These are phyloP conservation scores for Chlamydomonas sphaeroides DNA, from an alignment of 139 green algal species.

Conservation along the genomic window DNA sequence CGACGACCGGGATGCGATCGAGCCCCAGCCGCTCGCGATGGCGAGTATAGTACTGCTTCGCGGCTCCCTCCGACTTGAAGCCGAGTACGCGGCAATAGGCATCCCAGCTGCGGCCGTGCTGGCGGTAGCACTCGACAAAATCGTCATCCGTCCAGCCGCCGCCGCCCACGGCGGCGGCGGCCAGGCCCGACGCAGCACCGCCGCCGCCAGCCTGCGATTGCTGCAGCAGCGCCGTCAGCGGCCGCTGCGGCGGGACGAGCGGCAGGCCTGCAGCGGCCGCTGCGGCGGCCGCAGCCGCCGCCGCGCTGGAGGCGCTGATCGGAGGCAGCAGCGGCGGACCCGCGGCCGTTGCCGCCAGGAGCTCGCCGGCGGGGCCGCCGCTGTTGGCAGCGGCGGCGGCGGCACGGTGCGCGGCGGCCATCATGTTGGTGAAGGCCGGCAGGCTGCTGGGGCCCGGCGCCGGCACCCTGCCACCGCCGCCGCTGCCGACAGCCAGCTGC, in stretches of 20 bases:
- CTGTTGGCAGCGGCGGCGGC: no score
- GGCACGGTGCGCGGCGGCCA: no score
- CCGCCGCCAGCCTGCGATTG: background rate
- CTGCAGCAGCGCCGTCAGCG: background rate
- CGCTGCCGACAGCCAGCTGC: no score
- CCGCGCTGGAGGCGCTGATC: background rate
- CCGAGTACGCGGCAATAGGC: slow-evolving; percentile 61
- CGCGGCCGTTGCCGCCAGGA: background rate
- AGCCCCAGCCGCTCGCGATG: slow-evolving; percentile 65
- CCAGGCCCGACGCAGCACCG: no score
- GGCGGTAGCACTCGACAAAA: slow-evolving; percentile 68
- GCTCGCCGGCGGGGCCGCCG: no score
- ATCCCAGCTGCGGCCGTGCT: slow-evolving; percentile 63
- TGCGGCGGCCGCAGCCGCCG: background rate
- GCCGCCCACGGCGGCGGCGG: slow-evolving; percentile 1
- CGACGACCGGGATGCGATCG: slow-evolving; percentile 34
- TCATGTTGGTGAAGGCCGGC: no score
- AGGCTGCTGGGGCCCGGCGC: no score
- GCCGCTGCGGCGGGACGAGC: background rate
- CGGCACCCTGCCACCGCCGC: no score
- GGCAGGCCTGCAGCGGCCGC: background rate
- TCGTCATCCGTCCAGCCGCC: slow-evolving; percentile 58
- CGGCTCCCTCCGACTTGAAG: slow-evolving; percentile 51
- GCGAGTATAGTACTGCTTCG: slow-evolving; percentile 68
- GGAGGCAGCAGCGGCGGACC: slow-evolving; percentile 12